A percentile compares a stretch with the other conserved stretches of the same genome.
These are phyloP conservation scores for Penicillium bovifimosum DNA, from an alignment of 495 filamentous ascomycete genomes.

Conservation along the genomic window DNA sequence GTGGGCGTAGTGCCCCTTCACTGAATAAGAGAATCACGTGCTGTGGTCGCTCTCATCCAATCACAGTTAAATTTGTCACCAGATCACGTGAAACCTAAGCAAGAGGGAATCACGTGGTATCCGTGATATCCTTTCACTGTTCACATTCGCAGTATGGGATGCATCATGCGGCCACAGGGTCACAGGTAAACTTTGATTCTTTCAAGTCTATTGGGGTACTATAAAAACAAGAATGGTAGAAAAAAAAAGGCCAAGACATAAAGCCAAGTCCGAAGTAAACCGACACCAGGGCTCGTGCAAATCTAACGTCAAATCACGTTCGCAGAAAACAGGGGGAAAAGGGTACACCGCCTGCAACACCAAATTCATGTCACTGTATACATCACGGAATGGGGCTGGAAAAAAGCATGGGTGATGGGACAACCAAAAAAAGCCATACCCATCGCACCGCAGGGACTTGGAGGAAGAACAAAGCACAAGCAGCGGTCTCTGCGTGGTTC, in stretches of 20 bases:
- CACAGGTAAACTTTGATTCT: slow-evolving; percentile 9
- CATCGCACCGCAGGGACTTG: slow-evolving; percentile 4
- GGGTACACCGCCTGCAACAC: slow-evolving; percentile 19
- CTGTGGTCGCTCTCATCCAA: too few species aligned
- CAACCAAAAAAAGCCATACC: slow-evolving; percentile 5
- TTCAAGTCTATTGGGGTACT: slow-evolving; percentile 29
- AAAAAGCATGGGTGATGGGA: slow-evolving; percentile 5
- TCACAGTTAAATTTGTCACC: too few species aligned
- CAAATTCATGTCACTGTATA: slow-evolving; percentile 15
- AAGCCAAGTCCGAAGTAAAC: slow-evolving; percentile 20
- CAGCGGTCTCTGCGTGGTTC: slow-evolving; percentile 37
- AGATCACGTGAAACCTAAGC: background rate
- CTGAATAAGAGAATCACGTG: too few species aligned
- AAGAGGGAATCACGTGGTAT: background rate
- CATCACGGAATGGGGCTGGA: slow-evolving; percentile 13
- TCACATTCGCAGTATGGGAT: too few species aligned
- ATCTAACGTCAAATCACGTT: slow-evolving; percentile 25
- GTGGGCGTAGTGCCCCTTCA: too few species aligned
- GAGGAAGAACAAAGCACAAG: slow-evolving; percentile 19
- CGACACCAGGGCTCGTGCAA: slow-evolving; percentile 32
- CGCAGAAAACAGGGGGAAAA: slow-evolving; percentile 13
- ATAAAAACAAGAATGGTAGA: slow-evolving; percentile 21
- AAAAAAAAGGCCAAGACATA: slow-evolving; percentile 9
- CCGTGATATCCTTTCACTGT: too few species aligned
- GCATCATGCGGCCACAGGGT: too few species aligned